Percentiles rank a stretch among this genome's conserved stretches.
Evolutionary conservation across 176 grass and related monocot genomes (phyloP).

Genomic region (Aegilops speltoides): DNA sequence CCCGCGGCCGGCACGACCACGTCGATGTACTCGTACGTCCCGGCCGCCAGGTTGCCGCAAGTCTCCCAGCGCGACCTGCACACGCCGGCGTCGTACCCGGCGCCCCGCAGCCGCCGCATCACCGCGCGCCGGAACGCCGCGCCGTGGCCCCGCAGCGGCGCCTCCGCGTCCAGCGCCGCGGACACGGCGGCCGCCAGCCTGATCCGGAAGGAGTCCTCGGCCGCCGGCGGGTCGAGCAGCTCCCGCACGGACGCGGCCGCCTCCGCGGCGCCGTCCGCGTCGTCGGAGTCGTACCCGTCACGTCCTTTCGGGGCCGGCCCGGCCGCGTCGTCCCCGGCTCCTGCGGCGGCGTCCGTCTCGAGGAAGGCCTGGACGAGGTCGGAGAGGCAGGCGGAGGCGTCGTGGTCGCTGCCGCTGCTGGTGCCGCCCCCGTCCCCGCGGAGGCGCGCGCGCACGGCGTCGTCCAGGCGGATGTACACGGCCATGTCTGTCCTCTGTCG

Average conservation of each 20-base stretch:
- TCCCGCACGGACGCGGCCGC: slow-evolving; percentile 37
- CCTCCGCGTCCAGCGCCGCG: slow-evolving; percentile 38
- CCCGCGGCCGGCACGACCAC: slow-evolving; percentile 31
- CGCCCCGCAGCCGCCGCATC: slow-evolving; percentile 39
- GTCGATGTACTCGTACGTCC: slow-evolving; percentile 94
- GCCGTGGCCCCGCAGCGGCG: slow-evolving; percentile 28
- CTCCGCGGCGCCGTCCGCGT: background rate
- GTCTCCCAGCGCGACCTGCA: slow-evolving; percentile 79
- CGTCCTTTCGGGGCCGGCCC: background rate
- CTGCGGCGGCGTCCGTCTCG: slow-evolving; percentile 40
- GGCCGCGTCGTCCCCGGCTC: background rate
- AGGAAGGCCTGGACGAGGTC: slow-evolving; percentile 84
- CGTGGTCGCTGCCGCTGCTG: slow-evolving; percentile 77
- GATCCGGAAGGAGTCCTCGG: slow-evolving; percentile 60
- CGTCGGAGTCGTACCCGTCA: slow-evolving; percentile 15
- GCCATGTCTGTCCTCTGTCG: slow-evolving; percentile 34
- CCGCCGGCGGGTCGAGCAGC: slow-evolving; percentile 52
- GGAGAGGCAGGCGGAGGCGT: slow-evolving; percentile 64
- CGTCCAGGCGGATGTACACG: slow-evolving; percentile 53
- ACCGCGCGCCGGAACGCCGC: slow-evolving; percentile 56
- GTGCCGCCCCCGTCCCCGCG: slow-evolving; percentile 49
- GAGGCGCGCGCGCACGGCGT: slow-evolving; percentile 63
- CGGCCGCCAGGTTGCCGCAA: slow-evolving; percentile 44
- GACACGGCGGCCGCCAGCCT: slow-evolving; percentile 46
- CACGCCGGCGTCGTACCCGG: slow-evolving; percentile 80